A percentile compares a stretch with the other conserved stretches of the same genome.
Evolutionary conservation across 495 filamentous ascomycete species (phyloP).

Genomic region (Aspergillus mulundensis): DNA sequence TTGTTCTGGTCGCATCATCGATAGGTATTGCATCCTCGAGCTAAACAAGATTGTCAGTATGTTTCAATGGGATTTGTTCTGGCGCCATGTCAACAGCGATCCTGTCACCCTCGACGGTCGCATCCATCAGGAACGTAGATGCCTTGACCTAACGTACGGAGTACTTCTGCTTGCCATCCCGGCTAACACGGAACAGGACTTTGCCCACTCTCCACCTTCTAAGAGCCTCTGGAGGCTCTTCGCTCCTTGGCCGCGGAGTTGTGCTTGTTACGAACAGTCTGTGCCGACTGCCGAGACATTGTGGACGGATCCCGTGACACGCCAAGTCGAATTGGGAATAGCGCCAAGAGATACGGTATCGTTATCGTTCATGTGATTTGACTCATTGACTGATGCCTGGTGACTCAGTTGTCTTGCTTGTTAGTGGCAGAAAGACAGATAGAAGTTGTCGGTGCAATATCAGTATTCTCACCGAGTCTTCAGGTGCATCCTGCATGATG

Average conservation of each 20-base stretch:
- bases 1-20: not conserved
- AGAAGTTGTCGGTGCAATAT: not conserved
- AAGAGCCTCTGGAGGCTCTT: not conserved
- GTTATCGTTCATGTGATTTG: not conserved
- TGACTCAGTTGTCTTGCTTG: not conserved
- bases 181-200: not conserved
- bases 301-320: not conserved
- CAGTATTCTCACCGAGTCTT: not conserved
- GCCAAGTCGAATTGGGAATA: not conserved
- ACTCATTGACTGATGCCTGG: not conserved
- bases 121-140: not conserved
- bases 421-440: not conserved
- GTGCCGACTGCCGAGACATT: not conserved
- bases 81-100: too few relatives aligned
- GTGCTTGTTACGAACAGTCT: not conserved
- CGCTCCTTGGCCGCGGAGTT: not conserved
- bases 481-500: not conserved
- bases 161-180: not conserved
- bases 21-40: not conserved
- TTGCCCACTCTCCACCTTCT: not conserved
- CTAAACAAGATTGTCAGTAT: not conserved
- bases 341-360: not conserved
- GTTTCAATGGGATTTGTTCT: not conserved
- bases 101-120: not conserved
- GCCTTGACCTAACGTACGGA: not conserved